Base-by-base conservation (phyloP, 139 green algal species). In the Limnomonas spitsbergensis region DNA sequence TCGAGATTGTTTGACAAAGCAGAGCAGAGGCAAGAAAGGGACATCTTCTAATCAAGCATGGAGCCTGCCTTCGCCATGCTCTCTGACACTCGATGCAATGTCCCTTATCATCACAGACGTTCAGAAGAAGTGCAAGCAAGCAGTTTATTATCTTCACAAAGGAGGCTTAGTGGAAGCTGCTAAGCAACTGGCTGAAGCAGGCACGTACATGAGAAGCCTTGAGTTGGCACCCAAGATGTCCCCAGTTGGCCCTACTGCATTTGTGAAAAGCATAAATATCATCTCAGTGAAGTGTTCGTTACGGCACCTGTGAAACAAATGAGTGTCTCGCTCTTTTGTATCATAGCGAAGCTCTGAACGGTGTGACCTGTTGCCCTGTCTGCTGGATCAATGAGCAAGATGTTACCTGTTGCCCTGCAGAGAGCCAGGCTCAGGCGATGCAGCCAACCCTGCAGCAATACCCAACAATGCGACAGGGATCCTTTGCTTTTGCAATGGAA, bases 41-140 rank as follows among this genome's bases (percentile, higher is more conserved):
- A 61, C 20, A 61, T 20, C 14, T 14, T 61, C 14, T 29, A 14
- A 20, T 14, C 47, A 61, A 20, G 20, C 14, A 61, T 61, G 47
- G 14, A 61, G 47, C n/a, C n/a, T n/a, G 47, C 47, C 47, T 61
- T 61, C 20, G 14, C 47, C 47, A 61, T 29, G 14, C 20, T 29
- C 20, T 20, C 47, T 61, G 14, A 61, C 47, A 61, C 47, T 14
- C 14, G 47, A 20, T 38, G 53, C 24, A 53, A 36, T 69, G n/a
- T 40, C 38, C 20, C 34, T 76, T 34, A 53, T 40, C 42, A 4
- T 53, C 26, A 27, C 84, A 88, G 90, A 96, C 78, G 80, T 93
- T 7, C 90, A 93, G 74, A 96, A 96, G 82, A 38, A 85, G 40
- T 54, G 81, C 27, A 96, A 94, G 81, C 89, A 96, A 80, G 91